phyloP scores from a whole-genome alignment of 208 protist genomes.

The Leishmania gerbilli region DNA sequence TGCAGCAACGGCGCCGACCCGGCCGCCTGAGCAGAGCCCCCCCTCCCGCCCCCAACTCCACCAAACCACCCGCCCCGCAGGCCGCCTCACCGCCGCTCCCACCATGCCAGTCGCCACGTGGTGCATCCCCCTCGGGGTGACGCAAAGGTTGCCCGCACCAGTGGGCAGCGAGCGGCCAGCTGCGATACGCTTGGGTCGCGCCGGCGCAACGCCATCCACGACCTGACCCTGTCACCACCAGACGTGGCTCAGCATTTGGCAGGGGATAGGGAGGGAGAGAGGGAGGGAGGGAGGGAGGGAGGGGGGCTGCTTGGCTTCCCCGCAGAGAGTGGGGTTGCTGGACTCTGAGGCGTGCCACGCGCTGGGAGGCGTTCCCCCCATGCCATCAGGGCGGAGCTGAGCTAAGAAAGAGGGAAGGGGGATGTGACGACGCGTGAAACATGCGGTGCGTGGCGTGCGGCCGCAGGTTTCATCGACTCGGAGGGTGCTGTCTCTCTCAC shows the following conservation, averaged over 20 bases:
- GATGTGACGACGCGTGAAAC: not conserved
- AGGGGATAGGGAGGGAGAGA: not conserved
- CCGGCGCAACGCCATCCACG: not conserved
- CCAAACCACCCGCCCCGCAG: not conserved
- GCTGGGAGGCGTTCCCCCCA: not conserved
- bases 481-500: not conserved
- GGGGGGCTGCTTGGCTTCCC: not conserved
- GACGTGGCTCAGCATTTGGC: not conserved
- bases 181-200: not conserved
- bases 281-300: not conserved
- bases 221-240: not conserved
- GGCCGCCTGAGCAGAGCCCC: not conserved
- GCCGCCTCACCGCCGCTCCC: not conserved
- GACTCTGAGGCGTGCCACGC: not conserved
- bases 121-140: no score
- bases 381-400: not conserved
- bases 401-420: not conserved
- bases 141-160: not conserved
- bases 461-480: not conserved
- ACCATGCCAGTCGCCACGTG: not conserved
- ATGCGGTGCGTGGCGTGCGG: not conserved
- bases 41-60: not conserved
- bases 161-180: not conserved
- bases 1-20: not conserved
- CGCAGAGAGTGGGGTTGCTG: not conserved